phyloP scores from a whole-genome alignment of 345 rosid genomes.

The Raphanus sativus region DNA sequence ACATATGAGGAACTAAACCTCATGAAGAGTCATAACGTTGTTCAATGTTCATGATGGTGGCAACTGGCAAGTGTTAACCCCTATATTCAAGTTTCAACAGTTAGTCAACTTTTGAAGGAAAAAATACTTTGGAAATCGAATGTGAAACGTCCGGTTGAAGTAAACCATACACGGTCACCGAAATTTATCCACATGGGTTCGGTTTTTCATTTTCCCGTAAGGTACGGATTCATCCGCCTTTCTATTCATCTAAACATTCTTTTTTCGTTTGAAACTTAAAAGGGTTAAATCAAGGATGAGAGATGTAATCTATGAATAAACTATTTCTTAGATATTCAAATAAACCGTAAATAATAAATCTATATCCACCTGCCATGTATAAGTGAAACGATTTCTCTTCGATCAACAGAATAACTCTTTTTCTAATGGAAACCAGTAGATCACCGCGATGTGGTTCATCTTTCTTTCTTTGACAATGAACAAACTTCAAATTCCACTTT shows the following conservation, averaged over 20 bases:
- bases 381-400: too few species aligned
- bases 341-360: too few species aligned
- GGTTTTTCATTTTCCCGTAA: conserved; percentile 24
- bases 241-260: conserved; percentile 12
- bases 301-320: too few species aligned
- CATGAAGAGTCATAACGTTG: neutral
- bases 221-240: conserved; percentile 37
- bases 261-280: neutral
- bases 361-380: too few species aligned
- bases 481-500: neutral
- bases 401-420: too few species aligned
- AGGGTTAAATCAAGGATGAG: too few species aligned
- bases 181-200: conserved; percentile 36
- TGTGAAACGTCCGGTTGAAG: conserved; percentile 36
- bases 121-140: conserved; percentile 16
- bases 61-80: neutral
- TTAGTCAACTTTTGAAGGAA: neutral
- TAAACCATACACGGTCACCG: conserved; percentile 37
- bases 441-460: too few species aligned
- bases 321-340: too few species aligned
- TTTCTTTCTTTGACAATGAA: neutral
- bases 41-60: neutral
- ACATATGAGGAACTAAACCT: neutral
- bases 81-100: neutral
- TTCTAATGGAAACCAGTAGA: too few species aligned